These are phyloP conservation scores for Candida nonsorbophila DNA, from an alignment of 805 yeast genomes.

Conservation along the genomic window DNA sequence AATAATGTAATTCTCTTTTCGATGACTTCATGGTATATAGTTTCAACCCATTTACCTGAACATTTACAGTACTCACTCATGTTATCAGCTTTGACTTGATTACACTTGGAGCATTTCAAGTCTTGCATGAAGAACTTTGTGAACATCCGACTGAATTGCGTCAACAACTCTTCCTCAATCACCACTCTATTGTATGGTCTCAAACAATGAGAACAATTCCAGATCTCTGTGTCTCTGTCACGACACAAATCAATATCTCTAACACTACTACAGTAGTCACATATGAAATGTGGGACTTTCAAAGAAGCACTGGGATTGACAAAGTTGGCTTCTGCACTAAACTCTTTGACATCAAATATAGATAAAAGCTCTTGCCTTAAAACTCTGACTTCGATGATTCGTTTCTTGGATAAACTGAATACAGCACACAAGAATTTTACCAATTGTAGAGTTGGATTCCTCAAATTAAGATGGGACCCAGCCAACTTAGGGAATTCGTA, in stretches of 20 bases:
- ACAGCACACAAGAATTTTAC: slow-evolving; percentile 74
- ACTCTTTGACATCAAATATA: slow-evolving; percentile 78
- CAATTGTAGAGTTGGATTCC: slow-evolving; percentile 74
- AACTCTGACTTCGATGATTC: slow-evolving; percentile 68
- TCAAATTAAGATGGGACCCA: slow-evolving; percentile 56
- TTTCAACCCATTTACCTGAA: slow-evolving; percentile 79
- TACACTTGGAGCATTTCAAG: slow-evolving; percentile 73
- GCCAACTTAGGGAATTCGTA: slow-evolving; percentile 74
- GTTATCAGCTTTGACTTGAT: slow-evolving; percentile 57
- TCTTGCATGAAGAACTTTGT: slow-evolving; percentile 75
- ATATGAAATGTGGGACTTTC: slow-evolving; percentile 60
- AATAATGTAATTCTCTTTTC: slow-evolving; percentile 43
- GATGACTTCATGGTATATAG: slow-evolving; percentile 42
- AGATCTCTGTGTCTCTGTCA: slow-evolving; percentile 46
- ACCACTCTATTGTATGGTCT: slow-evolving; percentile 58
- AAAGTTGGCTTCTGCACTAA: slow-evolving; percentile 70
- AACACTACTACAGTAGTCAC: slow-evolving; percentile 72
- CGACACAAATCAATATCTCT: slow-evolving; percentile 81
- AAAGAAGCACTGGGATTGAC: slow-evolving; percentile 70
- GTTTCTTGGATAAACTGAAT: slow-evolving; percentile 56
- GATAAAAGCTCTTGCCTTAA: slow-evolving; percentile 69
- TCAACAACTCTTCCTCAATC: slow-evolving; percentile 75
- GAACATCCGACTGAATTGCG: slow-evolving; percentile 50
- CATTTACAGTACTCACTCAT: slow-evolving; percentile 76
- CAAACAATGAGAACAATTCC: slow-evolving; percentile 66